phyloP scores from a whole-genome alignment of 306 rosid species.

The Cicer bijugum region DNA sequence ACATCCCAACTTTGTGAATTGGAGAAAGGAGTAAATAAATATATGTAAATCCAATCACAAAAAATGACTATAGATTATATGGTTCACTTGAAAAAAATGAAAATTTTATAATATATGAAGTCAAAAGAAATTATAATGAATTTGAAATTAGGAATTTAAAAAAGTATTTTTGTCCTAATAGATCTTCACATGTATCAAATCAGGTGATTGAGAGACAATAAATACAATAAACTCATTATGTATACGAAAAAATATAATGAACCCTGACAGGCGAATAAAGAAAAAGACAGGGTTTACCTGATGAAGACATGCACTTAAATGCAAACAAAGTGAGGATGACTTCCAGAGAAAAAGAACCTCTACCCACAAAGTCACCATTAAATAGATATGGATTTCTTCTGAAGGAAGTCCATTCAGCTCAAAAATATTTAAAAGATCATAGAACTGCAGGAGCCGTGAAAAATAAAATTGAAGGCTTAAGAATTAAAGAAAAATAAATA shows the following conservation, averaged over 20 bases:
- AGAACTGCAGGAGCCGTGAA: constrained; percentile 71
- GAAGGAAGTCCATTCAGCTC: constrained; percentile 99
- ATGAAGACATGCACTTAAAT: constrained; percentile 95
- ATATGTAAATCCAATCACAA: constrained; percentile 1
- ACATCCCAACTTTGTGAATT: not conserved
- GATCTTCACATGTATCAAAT: constrained; percentile 9
- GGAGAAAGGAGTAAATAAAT: not conserved
- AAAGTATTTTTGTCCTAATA: constrained; percentile 1
- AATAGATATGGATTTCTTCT: constrained; percentile 99
- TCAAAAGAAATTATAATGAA: constrained; percentile 4
- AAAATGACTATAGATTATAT: not conserved
- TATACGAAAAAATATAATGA: constrained; percentile 1
- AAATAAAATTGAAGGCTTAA: not conserved
- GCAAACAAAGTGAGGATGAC: constrained; percentile 97
- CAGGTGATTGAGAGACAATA: not conserved
- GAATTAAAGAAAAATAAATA: not conserved
- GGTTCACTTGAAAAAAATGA: not conserved
- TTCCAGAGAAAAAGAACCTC: constrained; percentile 98
- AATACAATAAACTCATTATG: not conserved
- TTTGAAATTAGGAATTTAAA: not conserved
- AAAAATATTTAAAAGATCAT: constrained; percentile 92
- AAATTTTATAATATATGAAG: too few relatives aligned
- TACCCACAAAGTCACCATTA: constrained; percentile 97
- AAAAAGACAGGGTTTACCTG: constrained; percentile 63
- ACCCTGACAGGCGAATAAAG: constrained; percentile 16